Conservation (phyloP, 306 rosid genomes). For the Macrotyloma uniflorum region DNA sequence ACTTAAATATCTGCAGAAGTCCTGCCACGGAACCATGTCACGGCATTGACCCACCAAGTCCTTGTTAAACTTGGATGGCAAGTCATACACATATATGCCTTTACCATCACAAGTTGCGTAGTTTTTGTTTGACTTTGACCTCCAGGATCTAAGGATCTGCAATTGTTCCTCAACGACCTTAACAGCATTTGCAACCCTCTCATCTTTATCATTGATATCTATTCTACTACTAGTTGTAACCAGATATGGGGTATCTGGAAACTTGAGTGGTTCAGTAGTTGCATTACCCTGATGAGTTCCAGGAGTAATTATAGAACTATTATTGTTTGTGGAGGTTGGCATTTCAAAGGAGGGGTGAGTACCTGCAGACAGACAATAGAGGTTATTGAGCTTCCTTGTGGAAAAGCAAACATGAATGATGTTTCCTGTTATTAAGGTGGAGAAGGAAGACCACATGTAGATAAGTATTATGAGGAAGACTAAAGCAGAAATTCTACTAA, state of each 20-base stretch:
- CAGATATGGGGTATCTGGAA: slow-evolving; percentile 27
- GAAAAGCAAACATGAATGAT: slow-evolving; percentile 72
- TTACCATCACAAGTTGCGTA: slow-evolving; percentile 49
- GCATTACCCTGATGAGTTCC: slow-evolving; percentile 21
- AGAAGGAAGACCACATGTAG: slow-evolving; percentile 65
- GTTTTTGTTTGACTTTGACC: slow-evolving; percentile 44
- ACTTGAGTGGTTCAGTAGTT: background rate
- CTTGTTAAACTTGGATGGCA: slow-evolving; percentile 74
- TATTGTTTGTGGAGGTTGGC: slow-evolving; percentile 41
- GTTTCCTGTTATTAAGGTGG: slow-evolving; percentile 66
- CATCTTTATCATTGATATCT: slow-evolving; percentile 33
- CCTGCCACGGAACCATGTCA: slow-evolving; percentile 68
- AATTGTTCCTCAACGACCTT: slow-evolving; percentile 61
- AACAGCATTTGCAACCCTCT: slow-evolving; percentile 48
- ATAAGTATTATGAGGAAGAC: slow-evolving; percentile 56
- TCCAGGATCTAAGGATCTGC: slow-evolving; percentile 65
- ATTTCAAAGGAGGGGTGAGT: slow-evolving; percentile 58
- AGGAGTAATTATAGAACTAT: slow-evolving; percentile 18
- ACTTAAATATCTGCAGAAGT: slow-evolving; percentile 59
- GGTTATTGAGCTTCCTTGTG: slow-evolving; percentile 63
- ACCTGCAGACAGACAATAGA: slow-evolving; percentile 74
- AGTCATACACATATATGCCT: slow-evolving; percentile 71
- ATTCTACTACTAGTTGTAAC: slow-evolving; percentile 9
- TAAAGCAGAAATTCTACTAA: slow-evolving; percentile 48
- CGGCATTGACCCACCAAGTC: slow-evolving; percentile 71